Base-by-base conservation (phyloP, 257 asterid species). In the Salvia rosmarinus region DNA sequence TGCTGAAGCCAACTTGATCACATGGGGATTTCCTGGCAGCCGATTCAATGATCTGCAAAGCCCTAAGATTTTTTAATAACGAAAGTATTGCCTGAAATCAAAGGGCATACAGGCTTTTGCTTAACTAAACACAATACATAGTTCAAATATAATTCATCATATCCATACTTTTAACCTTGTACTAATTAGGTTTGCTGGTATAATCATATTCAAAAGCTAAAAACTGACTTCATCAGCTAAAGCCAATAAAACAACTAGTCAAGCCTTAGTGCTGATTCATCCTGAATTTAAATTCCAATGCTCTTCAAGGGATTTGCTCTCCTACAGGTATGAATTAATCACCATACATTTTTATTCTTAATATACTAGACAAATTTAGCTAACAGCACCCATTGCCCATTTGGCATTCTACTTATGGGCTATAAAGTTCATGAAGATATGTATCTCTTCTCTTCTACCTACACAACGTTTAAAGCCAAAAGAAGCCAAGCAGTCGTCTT, bases 1-100 rank as follows among this genome's bases (percentile, higher is more conserved):
- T 35, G 93, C 96, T 49, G 96, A 85, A 80, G 89, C 81, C 77
- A 91, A 75, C 79, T 84, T 91, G 74, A 84, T 79, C 42, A 81
- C 68, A 40, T 78, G 72, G 2, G 90, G 82, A 64, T 80, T 85
- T 62, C 86, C 89, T 71, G 77, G 88, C 62, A 82, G 78, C 62
- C 49, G 64, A 60, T 65, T 71, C 73, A 79, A 75, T 71, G 95
- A 79, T 77, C 98, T 91, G 89, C 82, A 80, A 39, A 75, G 14
- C 49, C 64, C 75, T 40, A 59, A 65, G 56, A 39, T 16, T 47
- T 11, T n/a, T 7, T 35, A 40, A 14, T 49, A 43, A 60, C 47
- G 23, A 46, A 79, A 65, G 47, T 75, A 58, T 14, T 17, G 42
- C 46, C 59, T 78, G 71, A 65, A 77, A 35, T 39, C 17, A 51